Percentiles rank a stretch among this genome's conserved stretches.
These are phyloP conservation scores for Aspergillus haitiensis DNA, from an alignment of 495 filamentous ascomycete species.

Conservation along the genomic window DNA sequence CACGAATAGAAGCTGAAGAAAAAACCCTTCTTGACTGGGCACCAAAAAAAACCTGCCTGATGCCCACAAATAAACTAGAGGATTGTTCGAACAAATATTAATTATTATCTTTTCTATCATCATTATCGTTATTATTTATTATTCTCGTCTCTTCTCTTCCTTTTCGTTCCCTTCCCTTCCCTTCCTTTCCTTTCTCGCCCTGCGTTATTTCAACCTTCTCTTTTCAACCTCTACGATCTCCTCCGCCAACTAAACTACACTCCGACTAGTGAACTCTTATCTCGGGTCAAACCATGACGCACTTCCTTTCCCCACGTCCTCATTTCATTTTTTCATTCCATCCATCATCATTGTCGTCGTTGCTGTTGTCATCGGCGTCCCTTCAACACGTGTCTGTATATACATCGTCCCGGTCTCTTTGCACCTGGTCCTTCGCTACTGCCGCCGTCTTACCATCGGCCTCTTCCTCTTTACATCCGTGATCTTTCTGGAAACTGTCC, in stretches of 20 bases:
- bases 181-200: constrained; percentile 16
- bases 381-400: constrained; percentile 2
- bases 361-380: constrained; percentile 3
- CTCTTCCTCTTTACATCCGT: not conserved
- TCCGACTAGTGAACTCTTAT: constrained; percentile 15
- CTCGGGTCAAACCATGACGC: constrained; percentile 46
- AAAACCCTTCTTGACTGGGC: constrained; percentile 5
- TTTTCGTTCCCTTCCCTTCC: constrained; percentile 9
- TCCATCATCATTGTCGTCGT: constrained; percentile 14
- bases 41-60: constrained; percentile 6
- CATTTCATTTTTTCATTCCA: constrained; percentile 35
- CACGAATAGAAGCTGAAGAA: constrained; percentile 3
- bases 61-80: constrained; percentile 6
- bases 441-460: not conserved
- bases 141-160: constrained; percentile 13
- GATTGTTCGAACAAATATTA: not conserved
- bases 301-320: constrained; percentile 33
- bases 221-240: constrained; percentile 6
- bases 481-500: not conserved
- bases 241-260: constrained; percentile 1
- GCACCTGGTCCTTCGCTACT: constrained; percentile 4
- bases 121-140: constrained; percentile 8
- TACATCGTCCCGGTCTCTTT: constrained; percentile 5
- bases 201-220: constrained; percentile 8
- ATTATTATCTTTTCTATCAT: constrained; percentile 1